These are phyloP conservation scores for Begonia peltatifolia DNA, from an alignment of 306 rosid species.

Conservation along the genomic window DNA sequence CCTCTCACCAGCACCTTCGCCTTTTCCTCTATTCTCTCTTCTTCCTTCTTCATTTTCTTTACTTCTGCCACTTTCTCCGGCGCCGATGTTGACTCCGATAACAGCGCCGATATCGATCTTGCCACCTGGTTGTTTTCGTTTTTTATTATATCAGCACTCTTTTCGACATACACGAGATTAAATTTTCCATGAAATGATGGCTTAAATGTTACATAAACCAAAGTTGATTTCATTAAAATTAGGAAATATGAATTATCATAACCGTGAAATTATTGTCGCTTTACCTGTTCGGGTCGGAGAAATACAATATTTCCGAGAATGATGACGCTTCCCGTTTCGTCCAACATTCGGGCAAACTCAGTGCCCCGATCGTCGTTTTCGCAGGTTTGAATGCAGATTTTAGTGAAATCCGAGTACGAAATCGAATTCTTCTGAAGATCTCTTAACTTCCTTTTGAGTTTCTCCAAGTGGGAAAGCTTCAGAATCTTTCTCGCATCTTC, in stretches of 20 bases:
- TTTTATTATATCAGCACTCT: too few relatives aligned
- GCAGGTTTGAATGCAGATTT: constrained; percentile 45
- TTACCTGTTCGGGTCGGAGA: constrained; percentile 72
- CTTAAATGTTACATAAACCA: too few relatives aligned
- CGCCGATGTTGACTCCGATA: constrained; percentile 25
- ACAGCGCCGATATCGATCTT: constrained; percentile 38
- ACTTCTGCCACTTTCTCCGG: constrained; percentile 36
- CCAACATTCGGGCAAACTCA: constrained; percentile 56
- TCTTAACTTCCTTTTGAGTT: constrained; percentile 43
- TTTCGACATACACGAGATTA: too few relatives aligned
- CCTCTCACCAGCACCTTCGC: constrained; percentile 36
- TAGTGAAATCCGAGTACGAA: constrained; percentile 33
- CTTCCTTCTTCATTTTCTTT: constrained; percentile 38
- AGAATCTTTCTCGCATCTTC: constrained; percentile 57
- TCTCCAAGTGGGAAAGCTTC: constrained; percentile 42
- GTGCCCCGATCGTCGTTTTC: constrained; percentile 37
- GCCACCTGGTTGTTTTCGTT: constrained; percentile 32
- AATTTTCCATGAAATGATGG: too few relatives aligned
- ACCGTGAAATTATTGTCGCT: neutral
- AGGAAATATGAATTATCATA: too few relatives aligned
- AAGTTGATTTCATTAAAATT: too few relatives aligned
- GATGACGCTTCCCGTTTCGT: constrained; percentile 69
- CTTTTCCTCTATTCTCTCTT: constrained; percentile 31
- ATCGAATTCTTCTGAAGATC: constrained; percentile 30
- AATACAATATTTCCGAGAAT: constrained; percentile 65